Conservation (phyloP, 257 asterid genomes). For the Solanum clarkiae region DNA sequence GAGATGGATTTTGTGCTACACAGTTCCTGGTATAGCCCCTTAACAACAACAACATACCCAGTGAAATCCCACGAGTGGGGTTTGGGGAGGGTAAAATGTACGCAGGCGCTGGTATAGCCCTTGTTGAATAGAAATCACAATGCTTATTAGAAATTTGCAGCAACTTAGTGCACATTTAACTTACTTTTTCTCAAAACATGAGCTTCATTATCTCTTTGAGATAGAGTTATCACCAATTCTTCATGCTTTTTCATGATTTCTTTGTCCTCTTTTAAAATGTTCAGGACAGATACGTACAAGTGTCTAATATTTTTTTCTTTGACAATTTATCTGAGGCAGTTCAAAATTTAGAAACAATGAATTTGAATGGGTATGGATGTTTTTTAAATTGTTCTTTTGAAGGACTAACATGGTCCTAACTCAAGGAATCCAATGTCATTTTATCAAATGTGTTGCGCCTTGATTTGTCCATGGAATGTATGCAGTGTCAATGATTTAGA, state of each 20-base stretch:
- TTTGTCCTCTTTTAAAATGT: background rate
- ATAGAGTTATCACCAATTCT: background rate
- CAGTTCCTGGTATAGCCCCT: background rate
- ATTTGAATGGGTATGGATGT: background rate
- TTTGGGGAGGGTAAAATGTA: no score
- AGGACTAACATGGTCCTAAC: background rate
- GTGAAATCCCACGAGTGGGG: no score
- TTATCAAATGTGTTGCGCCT: background rate
- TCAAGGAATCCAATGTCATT: background rate
- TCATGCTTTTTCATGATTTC: background rate
- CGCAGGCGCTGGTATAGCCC: no score
- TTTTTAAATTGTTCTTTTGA: background rate
- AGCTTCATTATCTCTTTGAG: background rate
- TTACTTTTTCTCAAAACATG: background rate
- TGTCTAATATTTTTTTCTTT: background rate
- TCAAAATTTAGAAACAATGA: background rate
- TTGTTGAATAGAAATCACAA: background rate
- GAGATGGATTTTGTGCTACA: background rate
- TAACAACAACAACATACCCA: no score
- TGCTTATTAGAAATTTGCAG: background rate
- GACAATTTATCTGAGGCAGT: background rate
- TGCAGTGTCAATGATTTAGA: background rate
- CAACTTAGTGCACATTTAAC: background rate
- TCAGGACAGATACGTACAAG: background rate
- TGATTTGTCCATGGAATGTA: background rate